Base-by-base conservation (phyloP, 2,329 filamentous ascomycete genomes). In the Trichoderma asperellum region DNA sequence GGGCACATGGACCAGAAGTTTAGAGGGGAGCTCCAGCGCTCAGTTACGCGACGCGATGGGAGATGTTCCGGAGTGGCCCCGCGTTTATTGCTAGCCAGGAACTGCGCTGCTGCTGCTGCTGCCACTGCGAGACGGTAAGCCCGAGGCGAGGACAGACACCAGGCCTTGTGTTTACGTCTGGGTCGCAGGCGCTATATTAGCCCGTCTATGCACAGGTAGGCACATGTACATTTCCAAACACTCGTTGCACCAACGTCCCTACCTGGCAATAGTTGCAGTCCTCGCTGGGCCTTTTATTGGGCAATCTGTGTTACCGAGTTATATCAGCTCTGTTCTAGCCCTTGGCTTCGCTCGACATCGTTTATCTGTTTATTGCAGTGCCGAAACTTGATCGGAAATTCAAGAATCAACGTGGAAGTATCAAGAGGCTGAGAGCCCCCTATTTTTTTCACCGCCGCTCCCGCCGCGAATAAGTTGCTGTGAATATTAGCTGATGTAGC, bases 21-120 rank as follows among this genome's bases (percentile, higher is more conserved):
- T 62, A 65, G 61, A 65, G 61, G 55, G 68, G 66, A 68, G 66
- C 66, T 68, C 29, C 58, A 61, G 66, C 62, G 59, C 66, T 68
- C 27, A 49, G 58, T 34, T 62, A 68, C 66, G 66, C 66, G 66
- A 68, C 58, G 66, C 58, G 66, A 68, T 56, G 47, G 66, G 58
- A 49, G 35, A 57, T 62, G 58, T 57, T 62, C 66, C 65, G 58
- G 56, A 68, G 65, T 68, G 65, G 65, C 65, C 65, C 65, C 65
- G 65, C 65, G 65, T 61, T 47, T 37, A 59, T 43, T 34, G 49
- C 52, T 55, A 55, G 49, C 21, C 34, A 27, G 32, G 61, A 29
- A 27, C 47, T 49, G 47, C 40, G 40, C 47, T 47, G n/a, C n/a
- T 24, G 2, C 24, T 24, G 43, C n/a, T 49, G n/a, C 11, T 49